phyloP scores from a whole-genome alignment of 345 rosid genomes.

The Eucalyptus brandiana region DNA sequence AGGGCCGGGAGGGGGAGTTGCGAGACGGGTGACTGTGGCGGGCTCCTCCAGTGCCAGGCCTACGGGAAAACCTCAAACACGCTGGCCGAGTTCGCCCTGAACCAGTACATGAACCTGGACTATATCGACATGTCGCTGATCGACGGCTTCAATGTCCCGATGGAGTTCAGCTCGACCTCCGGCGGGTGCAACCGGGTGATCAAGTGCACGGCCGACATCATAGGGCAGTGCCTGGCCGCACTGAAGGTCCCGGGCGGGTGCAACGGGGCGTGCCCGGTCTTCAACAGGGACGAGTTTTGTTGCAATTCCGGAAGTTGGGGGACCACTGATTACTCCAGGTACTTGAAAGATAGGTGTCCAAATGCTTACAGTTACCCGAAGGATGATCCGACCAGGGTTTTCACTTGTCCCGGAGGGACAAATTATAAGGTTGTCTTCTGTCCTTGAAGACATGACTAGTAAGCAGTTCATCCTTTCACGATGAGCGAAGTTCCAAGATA shows the following conservation, averaged over 20 bases:
- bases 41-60: slow-evolving; percentile 3
- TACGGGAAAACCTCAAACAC: slow-evolving; percentile 6
- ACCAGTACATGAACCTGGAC: slow-evolving; percentile 6
- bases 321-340: background rate
- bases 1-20: slow-evolving; percentile 2
- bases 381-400: slow-evolving; percentile 3
- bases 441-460: background rate
- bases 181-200: background rate
- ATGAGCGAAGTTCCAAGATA: background rate
- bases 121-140: slow-evolving; percentile 14
- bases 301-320: slow-evolving; percentile 1
- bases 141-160: slow-evolving; percentile 14
- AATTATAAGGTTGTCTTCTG: slow-evolving; percentile 16
- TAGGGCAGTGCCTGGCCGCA: background rate
- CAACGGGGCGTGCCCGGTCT: slow-evolving; percentile 6
- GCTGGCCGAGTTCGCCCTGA: slow-evolving; percentile 8
- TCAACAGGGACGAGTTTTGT: background rate
- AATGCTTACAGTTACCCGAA: slow-evolving; percentile 10
- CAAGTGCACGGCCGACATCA: background rate
- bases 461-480: background rate
- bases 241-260: slow-evolving; percentile 5
- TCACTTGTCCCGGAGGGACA: slow-evolving; percentile 13
- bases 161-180: slow-evolving; percentile 6
- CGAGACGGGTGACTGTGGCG: slow-evolving; percentile 6
- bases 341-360: background rate